A percentile compares a stretch with the other conserved stretches of the same genome.
These are phyloP conservation scores for Yueomyces sp. DNA, from an alignment of 805 yeast genomes.

Conservation along the genomic window DNA sequence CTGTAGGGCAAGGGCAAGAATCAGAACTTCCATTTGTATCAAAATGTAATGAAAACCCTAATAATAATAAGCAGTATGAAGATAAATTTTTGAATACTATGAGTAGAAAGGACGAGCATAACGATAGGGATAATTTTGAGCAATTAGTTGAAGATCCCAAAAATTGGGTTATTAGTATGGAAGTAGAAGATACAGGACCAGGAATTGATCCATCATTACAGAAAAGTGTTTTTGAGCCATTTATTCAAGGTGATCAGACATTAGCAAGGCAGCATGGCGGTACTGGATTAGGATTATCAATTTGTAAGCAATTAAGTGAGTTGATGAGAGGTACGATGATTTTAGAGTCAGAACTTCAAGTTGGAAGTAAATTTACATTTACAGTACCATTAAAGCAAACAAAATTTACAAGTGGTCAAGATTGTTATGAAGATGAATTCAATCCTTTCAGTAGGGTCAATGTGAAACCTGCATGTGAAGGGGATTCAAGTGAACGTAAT, in stretches of 20 bases:
- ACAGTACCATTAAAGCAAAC: constrained; percentile 61
- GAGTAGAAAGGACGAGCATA: background rate
- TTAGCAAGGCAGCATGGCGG: constrained; percentile 87
- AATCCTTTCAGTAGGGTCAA: background rate
- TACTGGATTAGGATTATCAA: constrained; percentile 83
- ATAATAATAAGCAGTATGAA: background rate
- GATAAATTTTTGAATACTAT: background rate
- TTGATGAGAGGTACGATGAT: constrained; percentile 85
- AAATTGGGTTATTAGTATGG: constrained; percentile 34
- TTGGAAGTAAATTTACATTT: constrained; percentile 75
- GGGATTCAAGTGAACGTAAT: background rate
- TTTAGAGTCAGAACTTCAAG: constrained; percentile 60
- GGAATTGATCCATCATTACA: constrained; percentile 81
- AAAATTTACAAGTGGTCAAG: constrained; percentile 9
- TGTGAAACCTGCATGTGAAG: background rate
- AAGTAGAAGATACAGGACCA: constrained; percentile 84
- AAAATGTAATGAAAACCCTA: background rate
- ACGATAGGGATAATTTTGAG: background rate
- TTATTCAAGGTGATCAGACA: constrained; percentile 94
- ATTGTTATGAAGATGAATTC: constrained; percentile 30
- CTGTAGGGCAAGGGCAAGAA: background rate
- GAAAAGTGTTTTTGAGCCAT: constrained; percentile 83
- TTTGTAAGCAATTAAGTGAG: constrained; percentile 79
- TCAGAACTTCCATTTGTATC: background rate
- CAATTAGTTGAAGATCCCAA: constrained; percentile 8